phyloP scores from a whole-genome alignment of 495 filamentous ascomycete species.

The Penicillium paradoxum region DNA sequence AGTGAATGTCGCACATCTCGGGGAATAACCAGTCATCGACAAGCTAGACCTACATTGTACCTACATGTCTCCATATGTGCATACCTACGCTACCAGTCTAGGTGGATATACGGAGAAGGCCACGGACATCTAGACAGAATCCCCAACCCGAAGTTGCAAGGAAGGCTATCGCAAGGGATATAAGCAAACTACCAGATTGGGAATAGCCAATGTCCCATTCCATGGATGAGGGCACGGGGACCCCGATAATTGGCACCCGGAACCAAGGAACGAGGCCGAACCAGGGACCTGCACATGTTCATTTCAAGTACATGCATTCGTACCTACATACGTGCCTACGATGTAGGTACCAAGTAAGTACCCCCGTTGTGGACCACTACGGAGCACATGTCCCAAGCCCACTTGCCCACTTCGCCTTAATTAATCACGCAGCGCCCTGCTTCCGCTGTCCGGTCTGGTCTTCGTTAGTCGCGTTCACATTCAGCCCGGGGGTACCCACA shows the following conservation, averaged over 20 bases:
- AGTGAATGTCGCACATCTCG: slow-evolving; percentile 2
- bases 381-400: too few relatives aligned
- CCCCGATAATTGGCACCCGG: slow-evolving; percentile 9
- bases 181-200: slow-evolving; percentile 29
- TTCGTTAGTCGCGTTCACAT: slow-evolving; percentile 11
- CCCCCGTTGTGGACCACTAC: too few relatives aligned
- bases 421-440: slow-evolving; percentile 31
- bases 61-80: too few relatives aligned
- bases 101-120: too few relatives aligned
- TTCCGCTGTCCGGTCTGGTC: slow-evolving; percentile 42
- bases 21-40: slow-evolving; percentile 2
- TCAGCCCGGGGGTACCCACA: slow-evolving; percentile 26
- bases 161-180: not conserved
- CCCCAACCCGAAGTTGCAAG: not conserved
- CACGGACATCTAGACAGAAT: too few relatives aligned
- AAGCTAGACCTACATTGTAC: too few relatives aligned
- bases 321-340: too few relatives aligned
- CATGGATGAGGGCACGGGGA: slow-evolving; percentile 18
- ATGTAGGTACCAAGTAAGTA: too few relatives aligned
- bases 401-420: not conserved
- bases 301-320: too few relatives aligned
- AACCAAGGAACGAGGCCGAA: slow-evolving; percentile 3
- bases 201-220: slow-evolving; percentile 5
- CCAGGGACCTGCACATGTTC: not conserved
- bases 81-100: too few relatives aligned